Evolutionary conservation across 805 yeast genomes (phyloP).

Genomic region (Yamadazyma scolyti): DNA sequence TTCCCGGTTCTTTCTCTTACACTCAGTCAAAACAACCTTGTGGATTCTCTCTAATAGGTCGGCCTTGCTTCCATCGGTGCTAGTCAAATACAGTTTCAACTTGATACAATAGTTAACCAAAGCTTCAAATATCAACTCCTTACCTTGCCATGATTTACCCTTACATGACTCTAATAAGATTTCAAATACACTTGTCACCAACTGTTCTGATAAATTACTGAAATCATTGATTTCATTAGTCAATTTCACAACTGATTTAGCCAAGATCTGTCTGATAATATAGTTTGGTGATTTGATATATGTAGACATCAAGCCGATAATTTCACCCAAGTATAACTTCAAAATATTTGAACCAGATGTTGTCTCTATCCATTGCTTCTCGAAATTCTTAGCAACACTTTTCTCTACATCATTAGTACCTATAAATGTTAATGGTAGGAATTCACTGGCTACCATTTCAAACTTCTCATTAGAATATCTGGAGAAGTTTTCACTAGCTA

Average conservation of each 20-base stretch:
- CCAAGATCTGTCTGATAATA: slow-evolving; percentile 64
- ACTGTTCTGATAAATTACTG: slow-evolving; percentile 17
- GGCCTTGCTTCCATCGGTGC: too few species aligned
- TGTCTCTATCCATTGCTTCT: slow-evolving; percentile 71
- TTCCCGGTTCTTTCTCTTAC: slow-evolving; percentile 58
- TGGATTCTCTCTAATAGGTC: slow-evolving; percentile 35
- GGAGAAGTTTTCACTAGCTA: slow-evolving; percentile 63
- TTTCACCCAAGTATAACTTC: slow-evolving; percentile 66
- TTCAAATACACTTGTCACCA: slow-evolving; percentile 36
- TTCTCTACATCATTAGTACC: slow-evolving; percentile 65
- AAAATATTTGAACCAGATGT: slow-evolving; percentile 76
- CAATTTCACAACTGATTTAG: slow-evolving; percentile 60
- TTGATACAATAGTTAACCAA: slow-evolving; percentile 55
- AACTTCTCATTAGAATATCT: slow-evolving; percentile 68
- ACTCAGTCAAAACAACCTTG: slow-evolving; percentile 53
- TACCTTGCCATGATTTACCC: slow-evolving; percentile 89
- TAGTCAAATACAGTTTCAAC: slow-evolving; percentile 31
- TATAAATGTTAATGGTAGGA: slow-evolving; percentile 74
- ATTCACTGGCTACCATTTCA: slow-evolving; percentile 54
- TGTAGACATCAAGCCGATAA: slow-evolving; percentile 46
- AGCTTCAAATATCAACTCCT: slow-evolving; percentile 71
- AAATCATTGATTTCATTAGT: slow-evolving; percentile 35
- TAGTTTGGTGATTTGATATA: slow-evolving; percentile 58
- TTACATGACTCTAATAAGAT: slow-evolving; percentile 56
- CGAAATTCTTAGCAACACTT: slow-evolving; percentile 47